phyloP scores from a whole-genome alignment of 2,329 filamentous ascomycete species.

The Aureobasidium lini region DNA sequence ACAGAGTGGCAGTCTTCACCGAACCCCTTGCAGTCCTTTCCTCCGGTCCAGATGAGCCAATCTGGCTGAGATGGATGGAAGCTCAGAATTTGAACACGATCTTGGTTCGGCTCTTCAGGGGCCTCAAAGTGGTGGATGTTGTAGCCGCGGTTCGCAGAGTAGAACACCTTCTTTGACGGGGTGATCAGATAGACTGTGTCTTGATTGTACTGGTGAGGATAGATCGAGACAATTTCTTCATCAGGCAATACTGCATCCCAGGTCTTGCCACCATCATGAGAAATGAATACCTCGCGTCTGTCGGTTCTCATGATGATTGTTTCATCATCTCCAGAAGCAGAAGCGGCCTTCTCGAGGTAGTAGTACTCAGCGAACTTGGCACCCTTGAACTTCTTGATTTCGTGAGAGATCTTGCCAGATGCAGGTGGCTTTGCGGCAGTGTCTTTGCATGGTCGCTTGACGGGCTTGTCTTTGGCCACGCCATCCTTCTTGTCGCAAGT shows the following conservation, averaged over 20 bases:
- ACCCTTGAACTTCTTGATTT: slow-evolving; percentile 56
- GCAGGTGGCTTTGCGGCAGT: slow-evolving; percentile 40
- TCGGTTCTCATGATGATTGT: slow-evolving; percentile 58
- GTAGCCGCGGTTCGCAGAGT: slow-evolving; percentile 71
- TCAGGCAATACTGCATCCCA: slow-evolving; percentile 64
- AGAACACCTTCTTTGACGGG: slow-evolving; percentile 58
- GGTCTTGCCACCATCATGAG: slow-evolving; percentile 78
- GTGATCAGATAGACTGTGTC: slow-evolving; percentile 86
- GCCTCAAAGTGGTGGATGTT: slow-evolving; percentile 67
- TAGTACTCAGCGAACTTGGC: slow-evolving; percentile 49
- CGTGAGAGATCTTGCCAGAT: slow-evolving; percentile 59
- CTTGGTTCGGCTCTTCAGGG: slow-evolving; percentile 51
- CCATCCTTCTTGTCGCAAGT: slow-evolving; percentile 37
- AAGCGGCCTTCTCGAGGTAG: slow-evolving; percentile 73
- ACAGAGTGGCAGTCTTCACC: slow-evolving; percentile 59
- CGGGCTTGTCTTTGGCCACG: slow-evolving; percentile 38
- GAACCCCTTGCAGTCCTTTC: slow-evolving; percentile 54
- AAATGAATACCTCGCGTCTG: slow-evolving; percentile 59
- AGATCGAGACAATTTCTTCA: slow-evolving; percentile 62
- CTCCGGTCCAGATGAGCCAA: slow-evolving; percentile 87
- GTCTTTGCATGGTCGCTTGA: slow-evolving; percentile 71
- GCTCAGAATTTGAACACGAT: slow-evolving; percentile 49
- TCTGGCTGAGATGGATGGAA: slow-evolving; percentile 84
- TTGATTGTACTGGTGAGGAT: slow-evolving; percentile 72
- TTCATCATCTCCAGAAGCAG: slow-evolving; percentile 61